Conservation (phyloP, 2,329 filamentous ascomycete genomes). For the Aspergillus intermedius region DNA sequence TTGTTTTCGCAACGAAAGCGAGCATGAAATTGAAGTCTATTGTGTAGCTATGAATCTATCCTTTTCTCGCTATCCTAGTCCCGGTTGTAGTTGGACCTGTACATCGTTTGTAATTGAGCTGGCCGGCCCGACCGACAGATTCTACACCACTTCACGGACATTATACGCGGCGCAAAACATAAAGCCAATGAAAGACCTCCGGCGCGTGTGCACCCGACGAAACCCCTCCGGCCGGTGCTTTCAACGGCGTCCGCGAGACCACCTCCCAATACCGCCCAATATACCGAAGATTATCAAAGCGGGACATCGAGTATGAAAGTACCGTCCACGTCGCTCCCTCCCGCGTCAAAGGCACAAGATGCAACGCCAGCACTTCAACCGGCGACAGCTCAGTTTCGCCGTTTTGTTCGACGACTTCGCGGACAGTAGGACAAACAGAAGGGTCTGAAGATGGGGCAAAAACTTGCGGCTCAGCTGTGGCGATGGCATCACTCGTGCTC, state of each 20-base stretch:
- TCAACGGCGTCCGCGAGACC: conserved; percentile 22
- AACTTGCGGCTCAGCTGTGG: conserved; percentile 17
- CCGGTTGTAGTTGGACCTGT: too few species aligned
- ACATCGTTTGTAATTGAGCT: too few species aligned
- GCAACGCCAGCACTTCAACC: conserved; percentile 29
- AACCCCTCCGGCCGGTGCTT: conserved; percentile 24
- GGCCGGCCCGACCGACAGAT: too few species aligned
- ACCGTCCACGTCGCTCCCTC: conserved; percentile 24
- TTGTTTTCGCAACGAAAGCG: too few species aligned
- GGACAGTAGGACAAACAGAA: conserved; percentile 17
- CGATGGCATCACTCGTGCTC: conserved; percentile 33
- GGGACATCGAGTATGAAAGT: conserved; percentile 29
- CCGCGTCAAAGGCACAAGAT: conserved; percentile 24
- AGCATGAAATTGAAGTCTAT: too few species aligned
- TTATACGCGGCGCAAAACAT: conserved; percentile 24
- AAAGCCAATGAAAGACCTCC: conserved; percentile 32
- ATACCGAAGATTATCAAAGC: conserved; percentile 23
- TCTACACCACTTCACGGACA: too few species aligned
- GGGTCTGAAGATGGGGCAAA: conserved; percentile 9
- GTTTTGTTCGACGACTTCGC: conserved; percentile 7
- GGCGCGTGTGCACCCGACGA: conserved; percentile 24
- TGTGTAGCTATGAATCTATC: too few species aligned
- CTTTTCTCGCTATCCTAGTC: too few species aligned
- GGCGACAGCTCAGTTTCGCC: conserved; percentile 18
- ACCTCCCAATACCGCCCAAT: conserved; percentile 22